Evolutionary conservation across 75 land plant species (phyloP).

Genomic region (Gnetum montanum): DNA sequence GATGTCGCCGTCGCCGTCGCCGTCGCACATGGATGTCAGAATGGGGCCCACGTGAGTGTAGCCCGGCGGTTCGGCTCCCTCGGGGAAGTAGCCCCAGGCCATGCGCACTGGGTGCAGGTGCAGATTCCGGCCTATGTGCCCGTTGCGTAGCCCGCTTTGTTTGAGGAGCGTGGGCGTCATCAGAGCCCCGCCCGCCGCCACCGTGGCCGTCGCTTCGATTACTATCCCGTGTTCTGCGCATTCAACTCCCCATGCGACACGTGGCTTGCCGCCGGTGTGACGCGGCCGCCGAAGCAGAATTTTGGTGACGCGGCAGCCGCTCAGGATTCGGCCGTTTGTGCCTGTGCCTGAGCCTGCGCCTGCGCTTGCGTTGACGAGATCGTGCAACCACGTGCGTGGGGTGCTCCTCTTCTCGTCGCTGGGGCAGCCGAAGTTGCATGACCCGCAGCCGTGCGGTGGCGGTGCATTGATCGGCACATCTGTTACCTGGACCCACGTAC

Average conservation of each 20-base stretch:
- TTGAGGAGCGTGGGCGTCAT: conserved; percentile 49
- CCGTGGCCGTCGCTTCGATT: conserved; percentile 50
- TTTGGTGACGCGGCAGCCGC: conserved; percentile 29
- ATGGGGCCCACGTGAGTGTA: conserved; percentile 68
- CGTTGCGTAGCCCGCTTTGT: conserved; percentile 55
- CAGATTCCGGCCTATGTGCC: conserved; percentile 53
- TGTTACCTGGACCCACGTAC: conserved; percentile 3
- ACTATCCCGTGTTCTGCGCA: conserved; percentile 1
- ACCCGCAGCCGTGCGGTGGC: conserved; percentile 56
- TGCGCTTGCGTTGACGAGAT: conserved; percentile 66
- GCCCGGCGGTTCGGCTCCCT: conserved; percentile 13
- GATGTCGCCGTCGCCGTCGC: conserved; percentile 8
- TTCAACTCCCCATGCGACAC: neutral
- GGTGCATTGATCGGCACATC: conserved; percentile 23
- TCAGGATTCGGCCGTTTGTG: conserved; percentile 47
- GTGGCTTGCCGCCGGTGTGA: neutral
- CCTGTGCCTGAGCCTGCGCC: conserved; percentile 53
- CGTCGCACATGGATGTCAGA: conserved; percentile 53
- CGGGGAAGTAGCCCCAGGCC: conserved; percentile 86
- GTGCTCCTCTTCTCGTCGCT: conserved; percentile 56
- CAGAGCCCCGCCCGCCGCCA: conserved; percentile 72
- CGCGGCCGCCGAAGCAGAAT: conserved; percentile 11
- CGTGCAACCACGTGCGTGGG: conserved; percentile 69
- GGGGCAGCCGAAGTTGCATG: conserved; percentile 63
- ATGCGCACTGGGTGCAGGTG: conserved; percentile 69